Base-by-base conservation (phyloP, 768 basidiomycete species). In the Calvatia gigantea region DNA sequence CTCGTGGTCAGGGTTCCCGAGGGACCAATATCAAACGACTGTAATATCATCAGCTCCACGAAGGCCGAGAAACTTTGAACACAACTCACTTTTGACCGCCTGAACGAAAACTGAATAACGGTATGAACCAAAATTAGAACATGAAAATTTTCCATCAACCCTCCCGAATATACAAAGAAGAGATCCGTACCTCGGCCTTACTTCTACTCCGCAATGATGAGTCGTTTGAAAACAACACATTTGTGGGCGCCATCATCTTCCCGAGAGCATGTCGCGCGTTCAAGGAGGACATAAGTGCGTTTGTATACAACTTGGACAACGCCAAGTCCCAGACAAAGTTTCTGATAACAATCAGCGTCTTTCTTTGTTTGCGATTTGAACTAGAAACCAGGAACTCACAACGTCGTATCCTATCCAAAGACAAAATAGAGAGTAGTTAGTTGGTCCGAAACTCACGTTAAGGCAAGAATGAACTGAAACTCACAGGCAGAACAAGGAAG, bases 301-400 rank as follows among this genome's bases (percentile, higher is more conserved):
- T 81, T 12, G 75, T 54, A 60, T 81, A 81, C 4, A 81, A 67
- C 49, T 79, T 79, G 1, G 75, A 71, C 8, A 81, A 65, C 8
- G 76, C 67, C 21, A 81, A 66, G 58, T 79, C 78, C 74, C 75
- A 81, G 8, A 79, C 52, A 58, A 81, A 81, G 60, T 79, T 80
- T 14, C 77, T 75, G 15, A 29, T 9, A 2, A 43, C 7, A 12
- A n/a, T 21, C 15, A 19, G 35, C 45, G 4, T 12, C 21, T 2
- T 6, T 15, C 54, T 21, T 32, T 19, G 23, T 6, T n/a, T n/a
- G n/a, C n/a, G n/a, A n/a, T n/a, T n/a, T 27, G 7, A 27, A 54
- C 15, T 11, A 5, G 8, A 45, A 59, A 33, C 1, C 2, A 23
- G 12, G 2, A 61, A 67, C 76, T 67, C 58, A 78, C 76, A 79